Conservation (phyloP, 805 yeast species). For the Saturnispora ahearnii region DNA sequence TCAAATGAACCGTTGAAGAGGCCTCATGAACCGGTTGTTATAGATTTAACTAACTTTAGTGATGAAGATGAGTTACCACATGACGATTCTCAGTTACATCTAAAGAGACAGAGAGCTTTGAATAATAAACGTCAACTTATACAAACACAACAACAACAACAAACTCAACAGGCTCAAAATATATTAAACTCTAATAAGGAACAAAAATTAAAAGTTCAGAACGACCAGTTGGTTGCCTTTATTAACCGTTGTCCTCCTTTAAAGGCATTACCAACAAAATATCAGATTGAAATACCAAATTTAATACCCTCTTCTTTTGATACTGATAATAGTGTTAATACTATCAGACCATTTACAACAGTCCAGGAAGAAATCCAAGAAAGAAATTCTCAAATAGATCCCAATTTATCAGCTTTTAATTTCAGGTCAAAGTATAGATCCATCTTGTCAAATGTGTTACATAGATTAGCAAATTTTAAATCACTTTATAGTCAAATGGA, state of each 20-base stretch:
- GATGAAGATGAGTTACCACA: not conserved
- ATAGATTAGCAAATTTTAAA: conserved; percentile 8
- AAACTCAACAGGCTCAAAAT: not conserved
- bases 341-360: conserved; percentile 4
- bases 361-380: conserved; percentile 9
- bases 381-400: not conserved
- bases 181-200: not conserved
- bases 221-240: conserved; percentile 2
- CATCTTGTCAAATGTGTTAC: conserved; percentile 7
- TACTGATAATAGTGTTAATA: not conserved
- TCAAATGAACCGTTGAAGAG: not conserved
- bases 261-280: conserved; percentile 11
- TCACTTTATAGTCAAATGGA: conserved; percentile 5
- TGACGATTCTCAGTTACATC: not conserved
- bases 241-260: conserved; percentile 8
- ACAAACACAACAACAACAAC: not conserved
- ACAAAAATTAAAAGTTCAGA: not conserved
- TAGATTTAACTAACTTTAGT: conserved; percentile 3
- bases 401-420: not conserved
- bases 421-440: conserved; percentile 7
- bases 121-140: not conserved
- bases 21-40: not conserved
- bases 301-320: not conserved
- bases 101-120: conserved; percentile 1
- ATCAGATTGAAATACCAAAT: conserved; percentile 10